A percentile compares a stretch with the other conserved stretches of the same genome.
These are phyloP conservation scores for Curvularia lunata DNA, from an alignment of 2,329 filamentous ascomycete genomes.

Conservation along the genomic window DNA sequence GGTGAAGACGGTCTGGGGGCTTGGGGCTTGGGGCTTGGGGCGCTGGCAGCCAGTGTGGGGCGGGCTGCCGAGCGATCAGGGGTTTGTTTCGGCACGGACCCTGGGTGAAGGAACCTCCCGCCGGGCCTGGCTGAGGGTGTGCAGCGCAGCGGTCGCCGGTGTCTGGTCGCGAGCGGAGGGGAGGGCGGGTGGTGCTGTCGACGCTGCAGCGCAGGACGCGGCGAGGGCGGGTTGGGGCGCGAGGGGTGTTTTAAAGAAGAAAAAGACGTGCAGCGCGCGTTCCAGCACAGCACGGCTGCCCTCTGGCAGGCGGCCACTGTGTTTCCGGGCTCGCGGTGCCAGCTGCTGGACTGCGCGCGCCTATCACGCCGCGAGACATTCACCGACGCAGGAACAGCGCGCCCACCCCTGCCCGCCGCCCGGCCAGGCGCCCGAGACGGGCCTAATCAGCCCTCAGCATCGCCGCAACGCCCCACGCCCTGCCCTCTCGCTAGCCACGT, in stretches of 20 bases:
- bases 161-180: neutral
- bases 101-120: constrained; percentile 3
- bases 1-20: neutral
- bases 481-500: neutral
- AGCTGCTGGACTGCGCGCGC: constrained; percentile 11
- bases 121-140: neutral
- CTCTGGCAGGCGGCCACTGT: constrained; percentile 1
- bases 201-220: too few relatives aligned
- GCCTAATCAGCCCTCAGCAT: neutral
- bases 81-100: constrained; percentile 19
- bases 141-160: neutral
- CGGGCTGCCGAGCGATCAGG: constrained; percentile 23
- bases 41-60: constrained; percentile 8
- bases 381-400: constrained; percentile 21
- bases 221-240: neutral
- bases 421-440: neutral
- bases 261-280: too few relatives aligned
- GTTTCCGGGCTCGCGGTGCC: constrained; percentile 15
- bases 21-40: neutral
- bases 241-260: neutral
- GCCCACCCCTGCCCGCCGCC: constrained; percentile 3
- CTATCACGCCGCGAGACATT: constrained; percentile 5
- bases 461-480: neutral
- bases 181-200: too few relatives aligned
- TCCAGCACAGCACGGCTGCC: neutral